Conservation (phyloP, 2,329 filamentous ascomycete genomes). For the Elsinoe australis region DNA sequence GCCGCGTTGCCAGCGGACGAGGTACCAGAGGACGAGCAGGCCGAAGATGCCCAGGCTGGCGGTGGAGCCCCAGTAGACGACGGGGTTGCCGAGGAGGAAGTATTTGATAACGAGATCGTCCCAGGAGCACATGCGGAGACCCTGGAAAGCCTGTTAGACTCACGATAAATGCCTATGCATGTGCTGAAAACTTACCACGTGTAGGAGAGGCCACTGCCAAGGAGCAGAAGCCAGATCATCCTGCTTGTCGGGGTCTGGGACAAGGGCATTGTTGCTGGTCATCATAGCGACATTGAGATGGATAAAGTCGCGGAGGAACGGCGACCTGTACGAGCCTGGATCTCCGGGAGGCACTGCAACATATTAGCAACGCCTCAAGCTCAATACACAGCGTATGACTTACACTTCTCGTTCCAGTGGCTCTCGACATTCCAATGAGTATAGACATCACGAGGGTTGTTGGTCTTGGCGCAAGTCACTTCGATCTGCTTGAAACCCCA, state of each 20-base stretch:
- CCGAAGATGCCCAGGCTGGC: conserved; percentile 66
- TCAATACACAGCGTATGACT: conserved; percentile 34
- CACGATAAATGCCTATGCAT: too few species aligned
- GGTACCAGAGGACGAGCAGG: conserved; percentile 71
- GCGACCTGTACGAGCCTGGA: conserved; percentile 87
- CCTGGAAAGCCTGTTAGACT: conserved; percentile 31
- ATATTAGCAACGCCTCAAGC: not conserved
- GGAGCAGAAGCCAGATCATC: conserved; percentile 93
- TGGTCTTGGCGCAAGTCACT: conserved; percentile 86
- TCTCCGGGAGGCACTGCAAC: conserved; percentile 71
- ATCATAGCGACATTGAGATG: conserved; percentile 99
- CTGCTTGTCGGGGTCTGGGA: conserved; percentile 97
- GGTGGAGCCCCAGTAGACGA: conserved; percentile 93
- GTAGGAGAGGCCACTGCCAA: conserved; percentile 96
- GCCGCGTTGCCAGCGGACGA: conserved; percentile 91
- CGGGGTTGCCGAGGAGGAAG: conserved; percentile 92
- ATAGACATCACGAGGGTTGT: conserved; percentile 85
- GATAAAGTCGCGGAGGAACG: conserved; percentile 95
- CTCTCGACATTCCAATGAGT: conserved; percentile 99
- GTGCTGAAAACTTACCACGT: conserved; percentile 48
- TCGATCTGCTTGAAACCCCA: conserved; percentile 99
- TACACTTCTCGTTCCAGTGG: conserved; percentile 87
- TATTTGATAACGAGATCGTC: conserved; percentile 94
- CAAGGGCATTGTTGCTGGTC: conserved; percentile 98
- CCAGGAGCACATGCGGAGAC: conserved; percentile 98